Percentiles rank a stretch among this genome's conserved stretches.
These are phyloP conservation scores for Ceratobasidium sp. DNA, from an alignment of 1,284 basidiomycete genomes.

Conservation along the genomic window DNA sequence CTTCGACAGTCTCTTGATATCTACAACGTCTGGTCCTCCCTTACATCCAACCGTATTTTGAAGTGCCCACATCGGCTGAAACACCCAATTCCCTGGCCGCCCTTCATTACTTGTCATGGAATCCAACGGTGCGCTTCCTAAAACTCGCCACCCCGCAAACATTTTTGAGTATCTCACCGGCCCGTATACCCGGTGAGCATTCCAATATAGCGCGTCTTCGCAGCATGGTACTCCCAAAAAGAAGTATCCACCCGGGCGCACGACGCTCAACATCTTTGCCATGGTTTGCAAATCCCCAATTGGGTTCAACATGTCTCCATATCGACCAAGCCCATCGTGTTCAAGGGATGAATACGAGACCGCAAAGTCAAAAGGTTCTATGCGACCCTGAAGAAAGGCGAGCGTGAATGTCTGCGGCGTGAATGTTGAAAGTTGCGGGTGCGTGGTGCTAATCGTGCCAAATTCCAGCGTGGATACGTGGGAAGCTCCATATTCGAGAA, in stretches of 20 bases:
- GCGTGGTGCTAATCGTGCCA: background rate
- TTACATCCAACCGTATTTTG: constrained; percentile 3
- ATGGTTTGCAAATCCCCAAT: constrained; percentile 6
- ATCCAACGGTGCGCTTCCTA: background rate
- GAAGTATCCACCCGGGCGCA: background rate
- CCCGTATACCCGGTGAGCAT: constrained; percentile 3
- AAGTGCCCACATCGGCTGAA: constrained; percentile 8
- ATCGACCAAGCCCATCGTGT: constrained; percentile 6
- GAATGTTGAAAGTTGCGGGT: background rate
- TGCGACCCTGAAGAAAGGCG: background rate
- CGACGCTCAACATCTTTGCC: constrained; percentile 8
- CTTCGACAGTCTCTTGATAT: background rate
- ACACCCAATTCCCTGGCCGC: background rate
- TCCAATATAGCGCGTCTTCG: background rate
- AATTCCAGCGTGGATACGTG: constrained; percentile 5
- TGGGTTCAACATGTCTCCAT: constrained; percentile 1
- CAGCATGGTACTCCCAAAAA: background rate
- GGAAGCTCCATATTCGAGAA: background rate
- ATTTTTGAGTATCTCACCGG: constrained; percentile 3
- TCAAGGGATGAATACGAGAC: constrained; percentile 2
- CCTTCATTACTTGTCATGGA: background rate
- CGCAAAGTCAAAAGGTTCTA: constrained; percentile 1
- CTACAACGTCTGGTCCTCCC: background rate
- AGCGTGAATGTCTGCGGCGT: constrained; percentile 1
- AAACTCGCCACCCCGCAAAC: background rate